Conservation (phyloP, 371 early-diverging fungal genomes). For the Caulochytrium protostelioides region DNA sequence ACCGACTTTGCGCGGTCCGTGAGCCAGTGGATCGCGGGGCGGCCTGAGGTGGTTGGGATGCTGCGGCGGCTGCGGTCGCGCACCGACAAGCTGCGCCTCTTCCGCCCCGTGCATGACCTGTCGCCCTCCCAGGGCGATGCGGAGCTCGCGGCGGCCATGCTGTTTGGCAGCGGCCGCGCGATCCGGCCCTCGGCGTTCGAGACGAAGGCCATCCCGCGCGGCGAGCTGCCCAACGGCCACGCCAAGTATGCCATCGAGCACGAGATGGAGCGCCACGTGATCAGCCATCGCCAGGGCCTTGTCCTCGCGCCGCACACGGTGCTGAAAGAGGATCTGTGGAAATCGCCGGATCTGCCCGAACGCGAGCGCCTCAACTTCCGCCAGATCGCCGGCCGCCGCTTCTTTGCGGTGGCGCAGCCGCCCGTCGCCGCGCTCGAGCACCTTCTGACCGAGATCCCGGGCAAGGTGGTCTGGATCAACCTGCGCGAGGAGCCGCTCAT, state of each 20-base stretch:
- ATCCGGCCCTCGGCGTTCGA: no score
- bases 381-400: constrained; percentile 6
- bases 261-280: no score
- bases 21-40: constrained; percentile 27
- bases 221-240: no score
- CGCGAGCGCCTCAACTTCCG: not conserved
- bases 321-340: constrained; percentile 49
- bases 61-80: constrained; percentile 27
- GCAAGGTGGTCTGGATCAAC: constrained; percentile 42
- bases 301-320: constrained; percentile 46
- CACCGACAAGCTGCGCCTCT: constrained; percentile 28
- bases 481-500: constrained; percentile 53
- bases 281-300: constrained; percentile 36
- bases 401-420: constrained; percentile 47
- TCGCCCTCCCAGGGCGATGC: constrained; percentile 14
- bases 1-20: constrained; percentile 22
- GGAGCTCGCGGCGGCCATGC: not conserved
- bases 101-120: constrained; percentile 45
- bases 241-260: no score
- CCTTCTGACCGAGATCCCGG: constrained; percentile 14
- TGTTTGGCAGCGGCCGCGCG: no score
- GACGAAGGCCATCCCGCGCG: no score
- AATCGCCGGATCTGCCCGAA: not conserved
- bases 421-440: constrained; percentile 37
- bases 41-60: constrained; percentile 22